Evolutionary conservation across 305 asterid genomes (phyloP).

Genomic region (Salvia sclarea): DNA sequence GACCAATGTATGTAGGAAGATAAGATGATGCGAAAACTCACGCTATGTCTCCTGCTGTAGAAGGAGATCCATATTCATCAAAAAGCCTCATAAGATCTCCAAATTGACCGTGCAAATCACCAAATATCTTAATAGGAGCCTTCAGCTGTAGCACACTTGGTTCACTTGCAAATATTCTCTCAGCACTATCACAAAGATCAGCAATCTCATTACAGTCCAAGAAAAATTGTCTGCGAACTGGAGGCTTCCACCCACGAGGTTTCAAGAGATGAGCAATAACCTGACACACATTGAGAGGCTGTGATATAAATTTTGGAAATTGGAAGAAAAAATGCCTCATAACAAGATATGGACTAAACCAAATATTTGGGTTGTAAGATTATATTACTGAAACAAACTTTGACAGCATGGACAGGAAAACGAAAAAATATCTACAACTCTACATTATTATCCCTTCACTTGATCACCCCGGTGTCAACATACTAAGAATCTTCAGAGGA

Average conservation of each 20-base stretch:
- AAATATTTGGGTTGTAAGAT: neutral
- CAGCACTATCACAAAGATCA: constrained; percentile 96
- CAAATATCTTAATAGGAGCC: constrained; percentile 99
- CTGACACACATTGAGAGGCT: constrained; percentile 41
- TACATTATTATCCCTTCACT: constrained; percentile 12
- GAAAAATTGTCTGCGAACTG: constrained; percentile 92
- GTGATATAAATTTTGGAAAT: constrained; percentile 11
- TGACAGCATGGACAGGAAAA: constrained; percentile 3
- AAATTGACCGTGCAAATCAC: constrained; percentile 98
- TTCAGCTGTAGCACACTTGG: constrained; percentile 92
- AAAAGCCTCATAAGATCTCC: constrained; percentile 99
- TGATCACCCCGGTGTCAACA: constrained; percentile 1
- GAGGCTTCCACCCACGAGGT: constrained; percentile 99
- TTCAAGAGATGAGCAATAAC: constrained; percentile 87
- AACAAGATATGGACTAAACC: constrained; percentile 6
- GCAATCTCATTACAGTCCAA: constrained; percentile 97
- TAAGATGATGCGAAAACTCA: constrained; percentile 40
- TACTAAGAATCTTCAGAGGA: neutral
- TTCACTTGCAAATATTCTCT: constrained; percentile 90
- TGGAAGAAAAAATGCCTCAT: neutral
- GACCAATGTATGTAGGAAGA: constrained; percentile 5
- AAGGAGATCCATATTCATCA: constrained; percentile 95
- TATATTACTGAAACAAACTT: neutral
- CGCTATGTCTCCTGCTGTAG: constrained; percentile 98
- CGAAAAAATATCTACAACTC: constrained; percentile 25